A percentile compares a stretch with the other conserved stretches of the same genome.
phyloP scores from a whole-genome alignment of 352 stramenopile genomes.

The Pythium volutum region DNA sequence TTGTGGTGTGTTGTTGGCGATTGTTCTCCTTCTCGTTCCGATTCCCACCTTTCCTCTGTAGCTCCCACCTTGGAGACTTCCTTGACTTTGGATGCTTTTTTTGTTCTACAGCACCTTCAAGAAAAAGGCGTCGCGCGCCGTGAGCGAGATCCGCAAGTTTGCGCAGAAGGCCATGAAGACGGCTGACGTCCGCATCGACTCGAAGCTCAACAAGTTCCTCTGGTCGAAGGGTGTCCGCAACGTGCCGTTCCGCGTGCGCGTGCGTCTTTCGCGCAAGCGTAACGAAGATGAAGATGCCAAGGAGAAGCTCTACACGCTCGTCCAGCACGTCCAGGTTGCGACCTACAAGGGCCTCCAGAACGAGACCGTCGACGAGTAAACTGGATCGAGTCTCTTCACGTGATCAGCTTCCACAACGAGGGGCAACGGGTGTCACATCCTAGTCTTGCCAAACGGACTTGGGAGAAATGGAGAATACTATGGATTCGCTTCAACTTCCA shows the following conservation, averaged over 20 bases:
- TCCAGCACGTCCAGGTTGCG: conserved; percentile 96
- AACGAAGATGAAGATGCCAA: conserved; percentile 99
- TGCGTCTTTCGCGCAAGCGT: conserved; percentile 97
- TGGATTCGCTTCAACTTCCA: conserved; percentile 18
- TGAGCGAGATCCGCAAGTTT: conserved; percentile 98
- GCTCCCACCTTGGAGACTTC: conserved; percentile 87
- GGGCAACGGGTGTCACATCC: conserved; percentile 17
- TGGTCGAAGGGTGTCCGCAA: conserved; percentile 98
- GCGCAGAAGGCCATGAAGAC: conserved; percentile 97
- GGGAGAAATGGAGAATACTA: conserved; percentile 19
- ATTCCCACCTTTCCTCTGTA: conserved; percentile 40
- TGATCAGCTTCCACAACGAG: conserved; percentile 3
- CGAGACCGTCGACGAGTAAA: conserved; percentile 93
- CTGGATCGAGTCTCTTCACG: not conserved
- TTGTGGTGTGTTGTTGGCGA: not conserved
- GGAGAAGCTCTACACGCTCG: conserved; percentile 99
- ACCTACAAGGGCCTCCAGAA: conserved; percentile 97
- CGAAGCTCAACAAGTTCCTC: conserved; percentile 97
- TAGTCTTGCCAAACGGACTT: conserved; percentile 21
- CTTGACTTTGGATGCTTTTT: conserved; percentile 60
- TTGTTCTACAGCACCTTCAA: conserved; percentile 90
- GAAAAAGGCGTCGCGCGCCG: conserved; percentile 95
- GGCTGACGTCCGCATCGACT: conserved; percentile 94
- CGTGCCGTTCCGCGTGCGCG: conserved; percentile 96
- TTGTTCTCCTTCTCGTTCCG: not conserved